Base-by-base conservation (phyloP, 2,329 filamentous ascomycete genomes). In the Talaromyces sp. region DNA sequence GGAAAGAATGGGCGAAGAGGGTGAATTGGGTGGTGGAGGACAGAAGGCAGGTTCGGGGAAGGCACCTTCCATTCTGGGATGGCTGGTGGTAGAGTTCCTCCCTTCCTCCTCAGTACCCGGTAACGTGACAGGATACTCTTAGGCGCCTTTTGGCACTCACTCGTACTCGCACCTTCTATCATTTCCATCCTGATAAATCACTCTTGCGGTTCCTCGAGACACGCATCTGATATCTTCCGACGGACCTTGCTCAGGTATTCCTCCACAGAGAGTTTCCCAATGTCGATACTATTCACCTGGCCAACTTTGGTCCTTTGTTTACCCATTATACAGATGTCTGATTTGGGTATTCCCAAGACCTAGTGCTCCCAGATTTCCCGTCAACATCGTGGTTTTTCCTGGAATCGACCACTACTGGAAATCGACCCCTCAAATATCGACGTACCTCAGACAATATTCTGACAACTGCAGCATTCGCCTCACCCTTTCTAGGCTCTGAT, bases 391-490 rank as follows among this genome's bases (percentile, higher is more conserved):
- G n/a, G 13, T 35, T 14, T 22, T 22, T 11, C 8, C 35, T 4
- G 50, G 16, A 13, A 56, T 37, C 11, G 33, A 39, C 31, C 9
- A 24, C 33, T 16, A 3, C 27, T 10, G 14, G 24, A 13, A 14
- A 13, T 5, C 13, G 9, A 7, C 47, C 7, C 10, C 24, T 37
- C 31, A 13, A 24, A 22, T 14, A 1, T 5, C 47, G 54, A 67
- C 76, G 68, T 70, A 87, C 87, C 71, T 86, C 79, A 68, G 88
- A 88, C 63, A 92, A 77, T 4, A 91, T 76, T 43, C 83, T 80
- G 58, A 87, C 77, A 2, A 90, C 86, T 4, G 89, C 88, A 72
- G 84, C 85, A 72, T 92, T 92, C 5, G 89, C 86, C 72, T 90
- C 87, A 14, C 88, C 88, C 14, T 91, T 87, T 66, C 83, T 82